Evolutionary conservation across 371 early-diverging fungal species (phyloP).

Genomic region (Smittium mucronatum): DNA sequence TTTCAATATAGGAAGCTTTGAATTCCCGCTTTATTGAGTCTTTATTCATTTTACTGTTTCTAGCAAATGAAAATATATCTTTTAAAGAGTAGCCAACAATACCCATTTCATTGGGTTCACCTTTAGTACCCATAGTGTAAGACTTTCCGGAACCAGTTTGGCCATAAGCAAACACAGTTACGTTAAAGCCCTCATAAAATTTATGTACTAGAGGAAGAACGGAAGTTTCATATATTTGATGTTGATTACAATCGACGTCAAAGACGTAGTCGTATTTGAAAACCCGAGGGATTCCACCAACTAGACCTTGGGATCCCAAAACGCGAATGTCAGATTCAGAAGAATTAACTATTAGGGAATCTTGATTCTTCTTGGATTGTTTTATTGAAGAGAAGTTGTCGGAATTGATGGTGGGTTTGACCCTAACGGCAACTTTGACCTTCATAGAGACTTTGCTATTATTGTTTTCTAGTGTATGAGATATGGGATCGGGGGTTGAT

Average conservation of each 20-base stretch:
- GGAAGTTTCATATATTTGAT: slow-evolving; percentile 53
- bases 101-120: slow-evolving; percentile 6
- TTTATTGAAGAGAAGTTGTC: neutral
- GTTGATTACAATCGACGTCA: slow-evolving; percentile 53
- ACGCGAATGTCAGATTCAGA: slow-evolving; percentile 2
- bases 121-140: slow-evolving; percentile 88
- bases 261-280: slow-evolving; percentile 84
- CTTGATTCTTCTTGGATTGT: neutral
- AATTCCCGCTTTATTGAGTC: slow-evolving; percentile 36
- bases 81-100: slow-evolving; percentile 9
- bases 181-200: slow-evolving; percentile 91
- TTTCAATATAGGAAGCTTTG: slow-evolving; percentile 72
- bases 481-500: neutral
- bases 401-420: neutral
- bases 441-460: neutral
- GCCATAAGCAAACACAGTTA: slow-evolving; percentile 94
- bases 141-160: slow-evolving; percentile 97
- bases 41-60: slow-evolving; percentile 21
- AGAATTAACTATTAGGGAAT: neutral
- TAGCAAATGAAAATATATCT: slow-evolving; percentile 10
- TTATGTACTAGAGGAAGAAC: slow-evolving; percentile 60
- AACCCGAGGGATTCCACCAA: slow-evolving; percentile 15
- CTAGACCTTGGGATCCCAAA: slow-evolving; percentile 2
- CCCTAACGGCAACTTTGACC: slow-evolving; percentile 8
- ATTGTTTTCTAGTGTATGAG: neutral